These are phyloP conservation scores for Leishmania aethiopica DNA, from an alignment of 208 protist genomes.

Conservation along the genomic window DNA sequence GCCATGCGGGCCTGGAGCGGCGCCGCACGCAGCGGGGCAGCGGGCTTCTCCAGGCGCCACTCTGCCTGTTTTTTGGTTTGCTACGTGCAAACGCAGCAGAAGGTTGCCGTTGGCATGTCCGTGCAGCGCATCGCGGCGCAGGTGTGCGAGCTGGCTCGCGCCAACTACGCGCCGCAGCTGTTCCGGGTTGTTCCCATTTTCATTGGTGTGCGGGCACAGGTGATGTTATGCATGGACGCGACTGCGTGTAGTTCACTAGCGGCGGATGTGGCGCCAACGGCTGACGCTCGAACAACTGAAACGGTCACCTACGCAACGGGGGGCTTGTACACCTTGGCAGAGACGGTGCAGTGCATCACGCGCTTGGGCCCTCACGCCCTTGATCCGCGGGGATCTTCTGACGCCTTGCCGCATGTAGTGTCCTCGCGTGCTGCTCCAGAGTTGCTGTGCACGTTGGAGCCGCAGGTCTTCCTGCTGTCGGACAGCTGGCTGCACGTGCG, in stretches of 20 bases:
- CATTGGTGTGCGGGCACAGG: conserved; percentile 43
- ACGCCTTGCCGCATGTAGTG: not conserved
- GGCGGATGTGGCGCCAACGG: not conserved
- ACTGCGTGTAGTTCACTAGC: not conserved
- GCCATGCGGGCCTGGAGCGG: not conserved
- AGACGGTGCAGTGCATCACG: conserved; percentile 23
- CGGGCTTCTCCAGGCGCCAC: not conserved
- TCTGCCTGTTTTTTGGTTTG: conserved; percentile 45
- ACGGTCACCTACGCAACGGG: conserved; percentile 52
- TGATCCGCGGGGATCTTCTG: not conserved
- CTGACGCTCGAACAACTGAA: conserved; percentile 9
- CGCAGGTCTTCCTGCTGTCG: conserved; percentile 57
- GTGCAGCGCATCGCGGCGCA: conserved; percentile 24
- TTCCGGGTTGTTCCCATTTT: conserved; percentile 53
- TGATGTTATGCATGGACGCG: not conserved
- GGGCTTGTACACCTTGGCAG: conserved; percentile 64
- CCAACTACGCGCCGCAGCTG: conserved; percentile 14
- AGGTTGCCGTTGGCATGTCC: conserved; percentile 31
- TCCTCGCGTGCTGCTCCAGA: not conserved
- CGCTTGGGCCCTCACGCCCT: conserved; percentile 3
- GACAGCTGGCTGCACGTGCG: conserved; percentile 69
- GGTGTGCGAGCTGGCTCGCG: not conserved
- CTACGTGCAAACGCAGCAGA: conserved; percentile 54
- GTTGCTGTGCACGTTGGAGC: conserved; percentile 13
- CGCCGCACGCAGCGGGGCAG: not conserved